Evolutionary conservation across 202 grass and related monocot genomes (phyloP).

Genomic region (Hordeum pubiflorum): DNA sequence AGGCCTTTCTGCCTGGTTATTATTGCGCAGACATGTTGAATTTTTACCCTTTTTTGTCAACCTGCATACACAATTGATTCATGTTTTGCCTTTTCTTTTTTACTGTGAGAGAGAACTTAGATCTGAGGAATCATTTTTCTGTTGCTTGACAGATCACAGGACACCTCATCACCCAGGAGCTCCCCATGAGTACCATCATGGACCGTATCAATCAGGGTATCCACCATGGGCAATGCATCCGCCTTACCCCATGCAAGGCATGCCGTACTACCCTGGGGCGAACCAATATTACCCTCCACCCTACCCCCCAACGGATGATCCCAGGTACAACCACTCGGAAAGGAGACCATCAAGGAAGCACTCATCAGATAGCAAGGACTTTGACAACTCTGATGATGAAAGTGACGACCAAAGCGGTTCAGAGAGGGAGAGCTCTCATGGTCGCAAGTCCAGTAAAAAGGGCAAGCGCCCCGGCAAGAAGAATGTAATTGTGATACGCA

Average conservation of each 20-base stretch:
- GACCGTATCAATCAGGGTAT: constrained; percentile 50
- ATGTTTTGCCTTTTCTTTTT: neutral
- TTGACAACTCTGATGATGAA: constrained; percentile 42
- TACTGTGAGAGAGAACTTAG: neutral
- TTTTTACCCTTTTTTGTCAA: neutral
- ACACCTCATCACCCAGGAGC: constrained; percentile 26
- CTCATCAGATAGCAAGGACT: constrained; percentile 48
- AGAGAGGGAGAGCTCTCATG: constrained; percentile 52
- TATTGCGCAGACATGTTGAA: neutral
- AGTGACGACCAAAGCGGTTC: constrained; percentile 44
- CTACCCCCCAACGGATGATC: constrained; percentile 60
- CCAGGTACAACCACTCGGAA: constrained; percentile 47
- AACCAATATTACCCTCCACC: constrained; percentile 55
- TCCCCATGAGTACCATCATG: constrained; percentile 35
- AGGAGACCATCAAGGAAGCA: constrained; percentile 54
- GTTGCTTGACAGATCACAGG: constrained; percentile 34
- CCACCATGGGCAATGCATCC: constrained; percentile 84
- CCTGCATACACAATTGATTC: neutral
- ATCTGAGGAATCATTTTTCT: neutral
- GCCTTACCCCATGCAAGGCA: constrained; percentile 69
- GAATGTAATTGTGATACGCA: constrained; percentile 70
- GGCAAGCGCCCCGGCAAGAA: constrained; percentile 47
- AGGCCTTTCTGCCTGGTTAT: neutral
- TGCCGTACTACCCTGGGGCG: constrained; percentile 64
- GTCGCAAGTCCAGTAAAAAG: constrained; percentile 56